Percentiles rank a stretch among this genome's conserved stretches.
Conservation (phyloP, 1,139 yeast species). For the Kurtzmaniella natalensis region DNA sequence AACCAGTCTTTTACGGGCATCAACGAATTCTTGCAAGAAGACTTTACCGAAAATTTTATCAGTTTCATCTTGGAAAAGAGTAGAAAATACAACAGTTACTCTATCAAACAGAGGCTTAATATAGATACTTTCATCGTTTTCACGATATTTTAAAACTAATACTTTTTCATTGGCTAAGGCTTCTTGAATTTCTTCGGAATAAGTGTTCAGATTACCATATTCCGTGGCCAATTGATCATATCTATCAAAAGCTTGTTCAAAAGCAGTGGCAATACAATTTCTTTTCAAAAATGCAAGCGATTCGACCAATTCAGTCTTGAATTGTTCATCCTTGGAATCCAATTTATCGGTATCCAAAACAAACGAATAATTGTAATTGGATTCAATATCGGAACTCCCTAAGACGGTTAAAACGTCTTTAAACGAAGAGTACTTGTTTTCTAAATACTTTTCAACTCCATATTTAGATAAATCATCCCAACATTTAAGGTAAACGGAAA, state of each 20-base stretch:
- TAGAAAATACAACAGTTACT: slow-evolving; percentile 93
- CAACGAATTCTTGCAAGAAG: slow-evolving; percentile 94
- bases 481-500: slow-evolving; percentile 73
- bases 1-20: slow-evolving; percentile 88
- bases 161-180: slow-evolving; percentile 52
- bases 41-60: slow-evolving; percentile 94
- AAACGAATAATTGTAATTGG: slow-evolving; percentile 79
- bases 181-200: slow-evolving; percentile 48
- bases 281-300: slow-evolving; percentile 76
- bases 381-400: slow-evolving; percentile 44
- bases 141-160: slow-evolving; percentile 81
- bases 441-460: slow-evolving; percentile 51
- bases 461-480: slow-evolving; percentile 68
- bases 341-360: slow-evolving; percentile 55
- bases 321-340: slow-evolving; percentile 38
- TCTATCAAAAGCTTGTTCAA: slow-evolving; percentile 76
- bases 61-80: slow-evolving; percentile 93
- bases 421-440: slow-evolving; percentile 33
- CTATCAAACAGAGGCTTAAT: slow-evolving; percentile 93
- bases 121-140: slow-evolving; percentile 78
- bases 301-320: slow-evolving; percentile 47
- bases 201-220: slow-evolving; percentile 45
- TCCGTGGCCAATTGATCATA: slow-evolving; percentile 65
- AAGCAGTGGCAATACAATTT: slow-evolving; percentile 89
- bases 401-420: slow-evolving; percentile 25